Base-by-base conservation (phyloP, 192 early-diverging fungal genomes). In the Coemansia sp. region DNA sequence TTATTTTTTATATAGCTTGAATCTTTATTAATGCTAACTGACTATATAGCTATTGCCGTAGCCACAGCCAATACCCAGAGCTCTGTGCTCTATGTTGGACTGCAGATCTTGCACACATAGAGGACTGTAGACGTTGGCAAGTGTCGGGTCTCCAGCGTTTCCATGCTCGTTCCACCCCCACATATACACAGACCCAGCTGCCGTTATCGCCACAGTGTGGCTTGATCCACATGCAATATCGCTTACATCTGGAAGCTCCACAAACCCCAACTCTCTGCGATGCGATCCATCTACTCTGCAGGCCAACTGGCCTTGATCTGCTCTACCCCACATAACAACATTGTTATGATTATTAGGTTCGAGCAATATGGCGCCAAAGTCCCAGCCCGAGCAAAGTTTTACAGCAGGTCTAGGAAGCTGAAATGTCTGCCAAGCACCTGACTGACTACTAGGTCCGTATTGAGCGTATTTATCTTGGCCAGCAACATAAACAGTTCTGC, bases 161-260 rank as follows among this genome's bases (percentile, higher is more conserved):
- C 94, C 94, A 79, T 97, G 95, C 72, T 97, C 95, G 73, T 97
- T 97, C 95, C 95, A 97, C 1, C 95, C 95, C 95, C 95, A 97
- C 18, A 85, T 74, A 57, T 80, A 79, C 40, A 87, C 89, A 3
- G 58, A 44, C 1, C 87, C 88, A 5, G 73, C 65, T 1, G 61
- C 58, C 1, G 77, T 78, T 29, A 91, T 62, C 2, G 85, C 89
- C 5, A 95, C 62, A 1, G 84, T 80, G 69, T 94, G 92, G 76
- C 95, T 94, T 12, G 93, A 92, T 27, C 92, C 95, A 75, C 92
- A 93, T 3, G 83, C 65, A 49, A 87, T 63, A 13, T 78, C 75
- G 22, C 39, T 9, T 4, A 69, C 63, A 27, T 12, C 36, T 1
- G 62, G 50, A 12, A 75, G 36, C 29, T 49, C 69, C 53, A 72